These are phyloP conservation scores for Coemansia javaensis DNA, from an alignment of 192 early-diverging fungal genomes.

Conservation along the genomic window DNA sequence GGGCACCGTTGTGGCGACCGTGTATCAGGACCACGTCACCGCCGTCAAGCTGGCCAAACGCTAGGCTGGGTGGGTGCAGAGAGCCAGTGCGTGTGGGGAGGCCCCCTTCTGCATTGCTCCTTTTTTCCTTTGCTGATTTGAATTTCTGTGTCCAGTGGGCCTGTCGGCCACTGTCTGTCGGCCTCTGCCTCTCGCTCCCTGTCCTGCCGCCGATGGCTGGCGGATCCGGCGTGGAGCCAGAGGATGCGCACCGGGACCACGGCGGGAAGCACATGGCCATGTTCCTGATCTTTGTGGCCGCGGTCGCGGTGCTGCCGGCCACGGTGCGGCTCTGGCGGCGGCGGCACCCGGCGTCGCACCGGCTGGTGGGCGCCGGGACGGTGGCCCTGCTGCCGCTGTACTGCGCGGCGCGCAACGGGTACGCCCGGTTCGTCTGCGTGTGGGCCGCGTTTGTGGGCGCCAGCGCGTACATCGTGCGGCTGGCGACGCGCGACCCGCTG, in stretches of 20 bases:
- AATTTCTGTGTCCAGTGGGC: too few relatives aligned
- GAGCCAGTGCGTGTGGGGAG: too few relatives aligned
- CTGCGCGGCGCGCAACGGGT: slow-evolving; percentile 33
- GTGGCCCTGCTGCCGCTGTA: slow-evolving; percentile 43
- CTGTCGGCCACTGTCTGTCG: too few relatives aligned
- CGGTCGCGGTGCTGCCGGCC: slow-evolving; percentile 32
- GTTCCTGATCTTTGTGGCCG: slow-evolving; percentile 40
- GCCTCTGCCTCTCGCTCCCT: too few relatives aligned
- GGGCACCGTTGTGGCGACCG: slow-evolving; percentile 26
- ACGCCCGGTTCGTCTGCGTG: slow-evolving; percentile 30
- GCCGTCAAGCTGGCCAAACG: slow-evolving; percentile 30
- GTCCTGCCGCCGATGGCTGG: too few relatives aligned
- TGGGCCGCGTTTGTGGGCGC: slow-evolving; percentile 32
- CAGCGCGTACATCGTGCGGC: slow-evolving; percentile 30
- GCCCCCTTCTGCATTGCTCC: too few relatives aligned
- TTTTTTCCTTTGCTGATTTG: too few relatives aligned
- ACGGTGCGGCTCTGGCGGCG: slow-evolving; percentile 36
- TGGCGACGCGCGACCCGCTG: slow-evolving; percentile 37
- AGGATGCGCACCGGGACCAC: slow-evolving; percentile 16
- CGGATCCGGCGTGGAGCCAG: too few relatives aligned
- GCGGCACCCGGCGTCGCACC: slow-evolving; percentile 33
- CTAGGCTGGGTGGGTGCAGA: too few relatives aligned
- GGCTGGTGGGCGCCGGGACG: slow-evolving; percentile 35
- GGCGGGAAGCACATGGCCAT: slow-evolving; percentile 33
- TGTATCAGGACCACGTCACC: slow-evolving; percentile 28